Conservation (phyloP, 2,329 filamentous ascomycete species). For the Camillea tinctor region DNA sequence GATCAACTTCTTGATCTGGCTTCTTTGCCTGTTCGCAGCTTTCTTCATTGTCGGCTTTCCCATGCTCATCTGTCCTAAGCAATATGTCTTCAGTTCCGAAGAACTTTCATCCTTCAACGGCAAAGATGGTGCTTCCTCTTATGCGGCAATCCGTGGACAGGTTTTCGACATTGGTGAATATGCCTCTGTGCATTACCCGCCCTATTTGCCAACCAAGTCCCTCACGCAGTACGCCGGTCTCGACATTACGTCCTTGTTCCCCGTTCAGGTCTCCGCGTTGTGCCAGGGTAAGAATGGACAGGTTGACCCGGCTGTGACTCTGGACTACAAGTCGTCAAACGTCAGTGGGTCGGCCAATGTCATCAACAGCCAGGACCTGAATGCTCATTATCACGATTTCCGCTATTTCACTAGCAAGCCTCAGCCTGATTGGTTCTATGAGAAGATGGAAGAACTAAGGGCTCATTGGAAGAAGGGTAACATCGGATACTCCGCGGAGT, state of each 20-base stretch:
- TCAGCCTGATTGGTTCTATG: slow-evolving; percentile 87
- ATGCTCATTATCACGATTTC: slow-evolving; percentile 90
- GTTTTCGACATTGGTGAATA: slow-evolving; percentile 82
- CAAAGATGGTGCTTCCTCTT: slow-evolving; percentile 62
- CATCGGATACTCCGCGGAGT: slow-evolving; percentile 77
- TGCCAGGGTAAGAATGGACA: slow-evolving; percentile 73
- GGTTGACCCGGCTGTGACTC: slow-evolving; percentile 69
- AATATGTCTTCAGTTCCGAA: slow-evolving; percentile 77
- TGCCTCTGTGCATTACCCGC: slow-evolving; percentile 75
- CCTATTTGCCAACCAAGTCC: slow-evolving; percentile 56
- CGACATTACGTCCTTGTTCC: slow-evolving; percentile 88
- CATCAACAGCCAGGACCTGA: slow-evolving; percentile 66
- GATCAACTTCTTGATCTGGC: slow-evolving; percentile 97
- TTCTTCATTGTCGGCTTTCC: slow-evolving; percentile 95
- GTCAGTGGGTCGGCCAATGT: slow-evolving; percentile 64
- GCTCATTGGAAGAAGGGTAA: slow-evolving; percentile 81
- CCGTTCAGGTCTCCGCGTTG: slow-evolving; percentile 88
- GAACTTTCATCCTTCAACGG: slow-evolving; percentile 77
- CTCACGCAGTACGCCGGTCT: slow-evolving; percentile 80
- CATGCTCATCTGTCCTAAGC: slow-evolving; percentile 81
- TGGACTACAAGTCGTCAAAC: slow-evolving; percentile 82
- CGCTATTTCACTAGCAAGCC: slow-evolving; percentile 77
- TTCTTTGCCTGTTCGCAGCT: slow-evolving; percentile 70
- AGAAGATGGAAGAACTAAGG: slow-evolving; percentile 79
- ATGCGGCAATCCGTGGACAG: slow-evolving; percentile 80